Percentiles rank a stretch among this genome's conserved stretches.
phyloP scores from a whole-genome alignment of 805 yeast genomes.

The Zygotorulaspora sp. region DNA sequence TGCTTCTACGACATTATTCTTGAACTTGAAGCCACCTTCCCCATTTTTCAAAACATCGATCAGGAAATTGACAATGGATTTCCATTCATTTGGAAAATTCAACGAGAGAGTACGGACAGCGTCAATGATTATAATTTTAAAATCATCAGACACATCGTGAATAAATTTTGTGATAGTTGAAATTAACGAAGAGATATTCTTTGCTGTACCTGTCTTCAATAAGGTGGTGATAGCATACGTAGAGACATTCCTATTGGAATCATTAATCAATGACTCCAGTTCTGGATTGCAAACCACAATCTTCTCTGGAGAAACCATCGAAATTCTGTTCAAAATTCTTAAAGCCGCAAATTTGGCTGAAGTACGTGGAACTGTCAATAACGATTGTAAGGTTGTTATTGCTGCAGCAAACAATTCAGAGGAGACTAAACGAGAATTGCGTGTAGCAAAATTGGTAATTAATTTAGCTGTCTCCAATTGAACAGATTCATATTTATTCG shows the following conservation, averaged over 20 bases:
- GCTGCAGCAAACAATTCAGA: constrained; percentile 68
- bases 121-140: constrained; percentile 89
- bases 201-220: constrained; percentile 89
- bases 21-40: constrained; percentile 84
- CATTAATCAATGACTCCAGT: constrained; percentile 81
- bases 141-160: constrained; percentile 93
- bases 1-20: constrained; percentile 86
- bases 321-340: constrained; percentile 79
- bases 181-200: constrained; percentile 83
- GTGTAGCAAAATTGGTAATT: constrained; percentile 42
- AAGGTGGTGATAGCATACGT: constrained; percentile 96
- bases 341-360: constrained; percentile 92
- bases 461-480: constrained; percentile 85
- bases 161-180: constrained; percentile 81
- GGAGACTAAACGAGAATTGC: constrained; percentile 50
- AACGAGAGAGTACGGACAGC: constrained; percentile 88
- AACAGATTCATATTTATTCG: constrained; percentile 82
- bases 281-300: constrained; percentile 76
- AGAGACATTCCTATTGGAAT: constrained; percentile 84
- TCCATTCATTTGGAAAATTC: constrained; percentile 89
- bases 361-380: constrained; percentile 82
- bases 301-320: constrained; percentile 75
- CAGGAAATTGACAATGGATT: constrained; percentile 73
- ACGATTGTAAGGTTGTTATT: constrained; percentile 64
- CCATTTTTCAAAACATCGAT: constrained; percentile 74